phyloP scores from a whole-genome alignment of 345 rosid genomes.

The Sisymbrium irio region DNA sequence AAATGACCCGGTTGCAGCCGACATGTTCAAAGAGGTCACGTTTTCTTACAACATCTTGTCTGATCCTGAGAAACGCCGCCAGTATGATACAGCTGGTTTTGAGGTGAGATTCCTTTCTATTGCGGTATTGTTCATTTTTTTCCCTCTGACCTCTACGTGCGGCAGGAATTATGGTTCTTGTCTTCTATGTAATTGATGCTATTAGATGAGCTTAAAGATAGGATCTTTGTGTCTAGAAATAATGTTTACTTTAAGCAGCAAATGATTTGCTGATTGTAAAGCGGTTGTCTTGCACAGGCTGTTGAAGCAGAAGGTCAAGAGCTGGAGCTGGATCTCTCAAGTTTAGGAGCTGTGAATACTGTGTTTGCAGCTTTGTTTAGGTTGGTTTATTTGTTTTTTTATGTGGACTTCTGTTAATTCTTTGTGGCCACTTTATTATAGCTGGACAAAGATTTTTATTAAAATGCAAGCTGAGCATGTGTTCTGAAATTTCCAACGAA shows the following conservation, averaged over 20 bases:
- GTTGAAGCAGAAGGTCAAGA: conserved; percentile 91
- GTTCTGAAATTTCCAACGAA: conserved; percentile 13
- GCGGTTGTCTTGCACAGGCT: conserved; percentile 48
- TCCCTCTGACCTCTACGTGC: neutral
- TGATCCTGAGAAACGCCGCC: conserved; percentile 84
- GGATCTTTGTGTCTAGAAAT: neutral
- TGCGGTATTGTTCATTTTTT: no score
- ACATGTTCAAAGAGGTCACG: conserved; percentile 92
- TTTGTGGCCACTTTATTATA: neutral
- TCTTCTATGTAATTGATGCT: neutral
- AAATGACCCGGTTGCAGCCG: conserved; percentile 88
- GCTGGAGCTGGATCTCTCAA: conserved; percentile 95
- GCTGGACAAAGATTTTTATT: neutral
- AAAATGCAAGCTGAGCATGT: neutral
- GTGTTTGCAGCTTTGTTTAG: conserved; percentile 99
- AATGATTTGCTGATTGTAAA: conserved; percentile 8
- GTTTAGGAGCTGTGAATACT: conserved; percentile 92
- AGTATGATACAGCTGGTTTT: conserved; percentile 91
- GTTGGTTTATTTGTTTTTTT: conserved; percentile 30
- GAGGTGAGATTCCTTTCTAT: conserved; percentile 55
- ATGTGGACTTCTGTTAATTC: neutral
- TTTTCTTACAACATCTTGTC: conserved; percentile 90
- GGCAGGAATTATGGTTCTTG: neutral
- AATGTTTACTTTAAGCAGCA: neutral
- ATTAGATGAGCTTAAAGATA: neutral